Evolutionary conservation across 768 basidiomycete species (phyloP), one percentile per base, ranked within the genome.

Genomic region (Lactifluus echinatus): DNA sequence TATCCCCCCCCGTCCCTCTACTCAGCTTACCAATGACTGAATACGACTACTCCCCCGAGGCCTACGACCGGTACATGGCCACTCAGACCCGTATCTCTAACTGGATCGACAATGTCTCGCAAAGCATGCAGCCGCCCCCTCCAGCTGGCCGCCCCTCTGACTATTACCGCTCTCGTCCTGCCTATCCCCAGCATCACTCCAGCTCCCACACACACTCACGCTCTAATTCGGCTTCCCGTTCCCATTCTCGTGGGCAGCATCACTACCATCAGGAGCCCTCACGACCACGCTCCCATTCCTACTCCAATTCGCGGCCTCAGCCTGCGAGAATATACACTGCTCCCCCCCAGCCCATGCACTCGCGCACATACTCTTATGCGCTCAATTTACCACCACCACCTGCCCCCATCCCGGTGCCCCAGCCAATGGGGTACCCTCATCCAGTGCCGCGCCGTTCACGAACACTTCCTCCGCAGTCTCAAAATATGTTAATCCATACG

Each of bases 11-110:
- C 4, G n/a, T 43, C 42, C 50, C 37, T 11, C 40, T 36, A 23
- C 47, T 15, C 44, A 33, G 55, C 19, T 52, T 37, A 60, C 43
- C 40, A 82, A 31, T 82, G 80, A 81, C 80, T 28, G 80, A 82
- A 67, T 82, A 82, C 75, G 80, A 81, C 70, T 81, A 72, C 67
- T 81, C 79, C 52, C 79, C 79, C 19, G 79, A 77, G 64, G 80
- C 79, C 28, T 70, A 74, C 63, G 72, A 80, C 52, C 74, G 71
- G 10, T 71, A 76, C 64, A 29, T 76, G 51, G 72, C 69, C 26
- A 79, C 75, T n/a, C 79, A 78, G 66, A 28, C 70, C 56, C 72
- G 77, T 57, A 77, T 81, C 15, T 71, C 75, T 0, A 70, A 74
- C 60, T 83, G 81, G 81, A 76, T 80, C 15, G 58, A 72, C 62